Evolutionary conservation across 2,329 filamentous ascomycete genomes (phyloP).

Genomic region (Alternaria sp.): DNA sequence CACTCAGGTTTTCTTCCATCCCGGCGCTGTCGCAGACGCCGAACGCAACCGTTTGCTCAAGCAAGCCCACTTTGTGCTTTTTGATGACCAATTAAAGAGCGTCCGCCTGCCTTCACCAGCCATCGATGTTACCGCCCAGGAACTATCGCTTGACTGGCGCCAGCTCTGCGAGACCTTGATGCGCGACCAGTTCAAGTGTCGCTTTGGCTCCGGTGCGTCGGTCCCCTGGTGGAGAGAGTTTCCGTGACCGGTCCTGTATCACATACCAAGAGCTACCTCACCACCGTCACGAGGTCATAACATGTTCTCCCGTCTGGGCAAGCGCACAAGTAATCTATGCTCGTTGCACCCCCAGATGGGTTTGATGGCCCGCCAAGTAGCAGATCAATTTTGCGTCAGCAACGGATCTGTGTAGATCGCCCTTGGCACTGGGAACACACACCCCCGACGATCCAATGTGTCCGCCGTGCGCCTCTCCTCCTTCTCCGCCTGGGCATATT

Average conservation of each 20-base stretch:
- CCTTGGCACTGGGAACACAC: slow-evolving; percentile 19
- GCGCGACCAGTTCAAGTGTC: slow-evolving; percentile 19
- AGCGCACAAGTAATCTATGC: slow-evolving; percentile 3
- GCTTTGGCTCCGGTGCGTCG: slow-evolving; percentile 10
- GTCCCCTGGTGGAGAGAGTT: slow-evolving; percentile 16
- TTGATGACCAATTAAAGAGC: slow-evolving; percentile 21
- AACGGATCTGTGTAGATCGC: slow-evolving; percentile 17
- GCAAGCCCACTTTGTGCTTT: slow-evolving; percentile 22
- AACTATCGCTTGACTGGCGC: slow-evolving; percentile 26
- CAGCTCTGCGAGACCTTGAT: slow-evolving; percentile 20
- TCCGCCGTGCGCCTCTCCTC: slow-evolving; percentile 5
- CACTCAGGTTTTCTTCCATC: slow-evolving; percentile 19
- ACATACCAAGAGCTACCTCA: not conserved
- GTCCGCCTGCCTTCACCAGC: slow-evolving; percentile 17
- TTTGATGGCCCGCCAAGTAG: slow-evolving; percentile 10
- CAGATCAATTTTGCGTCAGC: slow-evolving; percentile 17
- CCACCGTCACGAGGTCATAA: not conserved
- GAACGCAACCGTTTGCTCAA: slow-evolving; percentile 7
- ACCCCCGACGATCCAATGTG: slow-evolving; percentile 5
- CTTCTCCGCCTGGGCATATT: slow-evolving; percentile 18
- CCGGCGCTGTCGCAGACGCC: slow-evolving; percentile 9
- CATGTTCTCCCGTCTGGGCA: slow-evolving; percentile 14
- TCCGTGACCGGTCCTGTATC: slow-evolving; percentile 1
- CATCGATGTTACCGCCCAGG: slow-evolving; percentile 14
- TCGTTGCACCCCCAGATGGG: not conserved